These are phyloP conservation scores for Talaromyces liani DNA, from an alignment of 495 filamentous ascomycete genomes.

Conservation along the genomic window DNA sequence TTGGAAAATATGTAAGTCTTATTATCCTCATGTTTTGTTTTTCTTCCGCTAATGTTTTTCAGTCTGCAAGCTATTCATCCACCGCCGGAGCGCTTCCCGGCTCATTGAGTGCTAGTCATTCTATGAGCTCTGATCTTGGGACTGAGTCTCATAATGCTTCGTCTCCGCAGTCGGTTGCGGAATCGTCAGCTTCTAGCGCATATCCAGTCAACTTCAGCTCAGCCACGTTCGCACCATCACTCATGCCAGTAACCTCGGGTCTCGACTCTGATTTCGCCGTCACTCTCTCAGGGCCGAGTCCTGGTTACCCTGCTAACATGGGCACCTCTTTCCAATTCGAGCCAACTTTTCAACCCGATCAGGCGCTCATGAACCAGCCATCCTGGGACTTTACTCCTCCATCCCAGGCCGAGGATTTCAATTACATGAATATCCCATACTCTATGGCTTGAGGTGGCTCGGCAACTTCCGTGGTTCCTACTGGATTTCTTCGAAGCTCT, in stretches of 20 bases:
- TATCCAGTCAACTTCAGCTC: constrained; percentile 19
- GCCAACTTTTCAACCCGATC: constrained; percentile 22
- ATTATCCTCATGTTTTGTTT: background rate
- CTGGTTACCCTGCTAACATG: constrained; percentile 25
- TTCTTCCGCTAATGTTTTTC: background rate
- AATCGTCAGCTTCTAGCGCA: constrained; percentile 23
- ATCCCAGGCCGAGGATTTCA: constrained; percentile 20
- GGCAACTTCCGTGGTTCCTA: background rate
- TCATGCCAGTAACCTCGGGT: constrained; percentile 1
- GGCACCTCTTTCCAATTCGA: constrained; percentile 27
- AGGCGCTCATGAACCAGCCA: constrained; percentile 16
- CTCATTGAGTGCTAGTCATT: constrained; percentile 29
- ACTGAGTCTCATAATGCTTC: constrained; percentile 30
- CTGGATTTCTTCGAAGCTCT: background rate
- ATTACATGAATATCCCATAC: constrained; percentile 31
- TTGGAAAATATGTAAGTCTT: constrained; percentile 88
- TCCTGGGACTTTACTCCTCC: constrained; percentile 30
- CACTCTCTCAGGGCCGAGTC: constrained; percentile 23
- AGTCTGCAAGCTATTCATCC: constrained; percentile 48
- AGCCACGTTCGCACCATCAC: constrained; percentile 4
- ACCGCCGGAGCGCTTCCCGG: constrained; percentile 37
- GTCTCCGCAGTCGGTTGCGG: constrained; percentile 40
- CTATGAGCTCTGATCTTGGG: constrained; percentile 35
- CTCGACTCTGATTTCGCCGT: constrained; percentile 22
- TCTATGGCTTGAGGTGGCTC: constrained; percentile 10